Conservation (phyloP, 257 asterid species). For the Datura wrightii region DNA sequence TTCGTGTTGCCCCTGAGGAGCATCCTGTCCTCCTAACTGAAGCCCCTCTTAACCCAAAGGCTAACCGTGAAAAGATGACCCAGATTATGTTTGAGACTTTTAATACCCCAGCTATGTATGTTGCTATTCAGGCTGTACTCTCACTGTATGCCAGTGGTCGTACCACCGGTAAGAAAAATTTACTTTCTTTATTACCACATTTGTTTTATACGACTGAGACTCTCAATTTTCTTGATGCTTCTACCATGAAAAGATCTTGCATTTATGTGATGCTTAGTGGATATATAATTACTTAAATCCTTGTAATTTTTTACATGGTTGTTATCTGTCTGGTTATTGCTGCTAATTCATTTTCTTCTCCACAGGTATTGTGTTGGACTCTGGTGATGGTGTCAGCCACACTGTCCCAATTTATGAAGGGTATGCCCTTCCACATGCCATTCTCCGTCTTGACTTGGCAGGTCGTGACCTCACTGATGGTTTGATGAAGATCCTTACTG, state of each 20-base stretch:
- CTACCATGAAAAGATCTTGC: not conserved
- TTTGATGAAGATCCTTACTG: conserved; percentile 49
- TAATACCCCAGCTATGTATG: conserved; percentile 94
- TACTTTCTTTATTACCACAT: not conserved
- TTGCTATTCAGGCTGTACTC: conserved; percentile 94
- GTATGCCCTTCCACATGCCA: conserved; percentile 55
- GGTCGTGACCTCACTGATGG: conserved; percentile 56
- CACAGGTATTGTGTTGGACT: conserved; percentile 54
- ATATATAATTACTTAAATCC: not conserved
- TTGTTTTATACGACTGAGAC: not conserved
- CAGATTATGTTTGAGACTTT: conserved; percentile 96
- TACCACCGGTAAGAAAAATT: conserved; percentile 72
- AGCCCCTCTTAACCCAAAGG: conserved; percentile 95
- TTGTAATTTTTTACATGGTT: not conserved
- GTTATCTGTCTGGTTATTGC: not conserved
- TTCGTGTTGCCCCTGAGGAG: conserved; percentile 96
- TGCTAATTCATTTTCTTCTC: conserved; percentile 13
- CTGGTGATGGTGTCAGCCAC: conserved; percentile 60
- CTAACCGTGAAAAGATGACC: conserved; percentile 94
- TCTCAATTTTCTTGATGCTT: conserved; percentile 15
- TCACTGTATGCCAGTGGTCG: conserved; percentile 96
- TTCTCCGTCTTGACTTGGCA: conserved; percentile 55
- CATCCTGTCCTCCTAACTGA: conserved; percentile 90
- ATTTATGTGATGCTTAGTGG: not conserved
- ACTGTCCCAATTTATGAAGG: conserved; percentile 58